Percentiles rank a stretch among this genome's conserved stretches.
Conservation (phyloP, 257 asterid species). For the Nicotiana otophora region DNA sequence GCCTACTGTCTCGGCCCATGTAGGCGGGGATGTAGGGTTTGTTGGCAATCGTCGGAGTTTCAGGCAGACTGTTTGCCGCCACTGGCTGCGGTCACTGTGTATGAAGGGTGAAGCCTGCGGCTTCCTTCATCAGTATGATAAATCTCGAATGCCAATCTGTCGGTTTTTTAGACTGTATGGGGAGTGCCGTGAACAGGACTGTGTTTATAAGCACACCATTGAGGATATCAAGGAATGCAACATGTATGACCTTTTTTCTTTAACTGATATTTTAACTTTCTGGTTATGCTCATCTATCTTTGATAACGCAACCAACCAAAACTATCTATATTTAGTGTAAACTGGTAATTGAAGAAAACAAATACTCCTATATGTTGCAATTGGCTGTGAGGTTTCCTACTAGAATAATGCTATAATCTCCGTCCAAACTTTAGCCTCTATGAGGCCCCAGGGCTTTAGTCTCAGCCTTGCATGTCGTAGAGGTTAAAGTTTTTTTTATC, state of each 20-base stretch:
- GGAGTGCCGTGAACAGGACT: conserved; percentile 94
- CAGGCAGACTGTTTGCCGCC: conserved; percentile 89
- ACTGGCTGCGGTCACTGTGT: conserved; percentile 80
- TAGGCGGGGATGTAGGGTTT: conserved; percentile 15
- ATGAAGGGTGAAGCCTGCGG: conserved; percentile 95
- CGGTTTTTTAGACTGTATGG: conserved; percentile 75
- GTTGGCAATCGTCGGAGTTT: conserved; percentile 60
- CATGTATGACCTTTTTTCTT: conserved; percentile 44
- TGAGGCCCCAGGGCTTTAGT: too few relatives aligned
- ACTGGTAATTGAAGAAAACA: neutral
- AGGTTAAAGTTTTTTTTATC: too few relatives aligned
- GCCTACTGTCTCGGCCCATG: conserved; percentile 18
- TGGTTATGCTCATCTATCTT: neutral
- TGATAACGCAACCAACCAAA: too few relatives aligned
- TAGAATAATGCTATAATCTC: too few relatives aligned
- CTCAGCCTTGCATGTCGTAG: too few relatives aligned
- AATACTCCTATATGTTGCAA: neutral
- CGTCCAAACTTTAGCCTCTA: too few relatives aligned
- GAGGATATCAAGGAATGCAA: conserved; percentile 95
- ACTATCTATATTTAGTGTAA: neutral
- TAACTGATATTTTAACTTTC: neutral
- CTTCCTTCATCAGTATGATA: conserved; percentile 84
- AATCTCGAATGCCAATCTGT: conserved; percentile 87
- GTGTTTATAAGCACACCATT: conserved; percentile 85
- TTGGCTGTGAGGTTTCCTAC: too few relatives aligned